Base-by-base conservation (phyloP, 176 grass and related monocot genomes). In the Guadua angustifolia region DNA sequence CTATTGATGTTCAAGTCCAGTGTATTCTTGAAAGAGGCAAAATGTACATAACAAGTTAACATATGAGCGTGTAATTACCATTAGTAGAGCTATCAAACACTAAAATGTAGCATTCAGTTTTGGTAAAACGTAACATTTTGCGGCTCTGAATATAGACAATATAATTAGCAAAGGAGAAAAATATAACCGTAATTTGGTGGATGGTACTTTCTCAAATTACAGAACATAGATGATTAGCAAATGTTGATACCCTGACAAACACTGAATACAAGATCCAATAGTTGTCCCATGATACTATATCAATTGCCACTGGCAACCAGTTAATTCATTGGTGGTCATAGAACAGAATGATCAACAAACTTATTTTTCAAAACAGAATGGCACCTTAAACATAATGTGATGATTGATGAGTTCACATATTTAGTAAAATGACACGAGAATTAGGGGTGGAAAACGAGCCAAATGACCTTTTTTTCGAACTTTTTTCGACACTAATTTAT, bases 31-130 rank as follows among this genome's bases (percentile, higher is more conserved):
- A 60, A 45, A 76, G 14, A 57, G 6, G 56, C 9, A 38, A 59
- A 42, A n/a, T 77, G 29, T 15, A 83, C 21, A 18, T 32, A 63
- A 69, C 2, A 78, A 64, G 83, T 73, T 7, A 53, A 63, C 35
- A 66, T 87, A 43, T 52, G 33, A 24, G 15, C 6, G 43, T 53
- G 49, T 24, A 86, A 53, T 65, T 53, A 53, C 13, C 47, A 80
- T 14, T 52, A 53, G 35, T 44, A 73, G 21, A 64, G 17, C 13
- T 55, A 76, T 35, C 21, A 19, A 15, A 67, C 22, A 83, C 51
- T 42, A 74, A 49, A 80, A 46, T 57, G 71, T 29, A 66, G 26
- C 36, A 86, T 63, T n/a, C 45, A 36, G 6, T 83, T 68, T 67
- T 78, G 13, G 47, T 21, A 29, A 55, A 69, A 44, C 32, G 62